Percentiles rank a stretch among this genome's conserved stretches.
These are phyloP conservation scores for Fusarium stilboides DNA, from an alignment of 2,329 filamentous ascomycete genomes.

Conservation along the genomic window DNA sequence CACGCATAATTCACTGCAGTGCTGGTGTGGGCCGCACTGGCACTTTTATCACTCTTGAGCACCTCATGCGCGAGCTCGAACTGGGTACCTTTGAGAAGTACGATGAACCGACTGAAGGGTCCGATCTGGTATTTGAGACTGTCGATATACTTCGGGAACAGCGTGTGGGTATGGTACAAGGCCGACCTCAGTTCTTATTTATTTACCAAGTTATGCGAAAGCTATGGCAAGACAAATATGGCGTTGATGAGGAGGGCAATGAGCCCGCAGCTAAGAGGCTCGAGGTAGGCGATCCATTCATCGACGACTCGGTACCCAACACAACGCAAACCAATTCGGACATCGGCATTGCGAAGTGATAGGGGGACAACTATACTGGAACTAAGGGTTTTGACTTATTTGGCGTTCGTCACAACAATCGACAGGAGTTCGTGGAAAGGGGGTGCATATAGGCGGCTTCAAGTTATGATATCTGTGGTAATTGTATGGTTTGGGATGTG, in stretches of 20 bases:
- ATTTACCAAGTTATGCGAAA: slow-evolving; percentile 89
- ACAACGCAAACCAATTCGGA: slow-evolving; percentile 13
- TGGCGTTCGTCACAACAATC: slow-evolving; percentile 20
- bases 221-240: slow-evolving; percentile 78
- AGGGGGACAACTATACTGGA: neutral
- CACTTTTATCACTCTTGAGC: slow-evolving; percentile 97
- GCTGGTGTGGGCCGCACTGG: slow-evolving; percentile 95
- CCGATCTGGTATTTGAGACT: slow-evolving; percentile 81
- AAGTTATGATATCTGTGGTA: slow-evolving; percentile 24
- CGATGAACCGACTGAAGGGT: slow-evolving; percentile 52
- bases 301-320: slow-evolving; percentile 42
- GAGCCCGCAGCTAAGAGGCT: slow-evolving; percentile 69
- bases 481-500: slow-evolving; percentile 11
- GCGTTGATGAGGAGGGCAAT: slow-evolving; percentile 55
- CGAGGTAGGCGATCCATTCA: slow-evolving; percentile 65
- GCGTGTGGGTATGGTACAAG: slow-evolving; percentile 95
- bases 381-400: slow-evolving; percentile 1
- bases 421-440: slow-evolving; percentile 19
- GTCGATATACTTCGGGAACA: slow-evolving; percentile 89
- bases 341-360: slow-evolving; percentile 29
- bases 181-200: slow-evolving; percentile 86
- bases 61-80: slow-evolving; percentile 86
- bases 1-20: slow-evolving; percentile 88
- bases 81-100: slow-evolving; percentile 75
- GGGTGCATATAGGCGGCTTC: slow-evolving; percentile 5